Evolutionary conservation across 2,329 filamentous ascomycete genomes (phyloP).

Genomic region (Diaporthe eres): DNA sequence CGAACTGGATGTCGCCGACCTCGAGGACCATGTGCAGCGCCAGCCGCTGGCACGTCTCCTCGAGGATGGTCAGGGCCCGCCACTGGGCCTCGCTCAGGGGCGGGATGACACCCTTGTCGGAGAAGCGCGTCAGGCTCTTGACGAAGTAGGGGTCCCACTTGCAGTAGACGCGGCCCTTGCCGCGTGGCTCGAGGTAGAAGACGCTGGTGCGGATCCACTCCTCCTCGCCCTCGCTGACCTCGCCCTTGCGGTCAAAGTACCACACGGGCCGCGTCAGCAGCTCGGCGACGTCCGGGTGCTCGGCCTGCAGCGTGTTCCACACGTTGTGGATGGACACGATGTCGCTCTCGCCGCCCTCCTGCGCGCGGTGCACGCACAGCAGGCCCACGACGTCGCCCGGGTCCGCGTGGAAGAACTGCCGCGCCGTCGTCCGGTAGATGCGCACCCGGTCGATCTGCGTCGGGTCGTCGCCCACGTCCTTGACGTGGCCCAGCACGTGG

Average conservation of each 20-base stretch:
- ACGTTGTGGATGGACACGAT: conserved; percentile 84
- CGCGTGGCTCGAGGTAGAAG: conserved; percentile 81
- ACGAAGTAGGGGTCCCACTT: conserved; percentile 96
- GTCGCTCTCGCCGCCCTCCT: conserved; percentile 87
- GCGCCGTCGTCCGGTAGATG: conserved; percentile 90
- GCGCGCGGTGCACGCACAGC: conserved; percentile 82
- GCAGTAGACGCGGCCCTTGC: conserved; percentile 78
- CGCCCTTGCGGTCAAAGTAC: conserved; percentile 95
- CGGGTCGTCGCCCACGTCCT: conserved; percentile 87
- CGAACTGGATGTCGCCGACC: conserved; percentile 89
- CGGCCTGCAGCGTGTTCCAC: conserved; percentile 82
- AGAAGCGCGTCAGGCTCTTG: conserved; percentile 81
- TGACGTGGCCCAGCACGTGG: conserved; percentile 90
- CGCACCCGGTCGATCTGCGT: conserved; percentile 87
- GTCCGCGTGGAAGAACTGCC: conserved; percentile 89
- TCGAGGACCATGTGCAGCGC: conserved; percentile 89
- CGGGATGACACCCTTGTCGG: conserved; percentile 74
- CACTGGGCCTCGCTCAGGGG: conserved; percentile 77
- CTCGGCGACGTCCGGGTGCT: conserved; percentile 84
- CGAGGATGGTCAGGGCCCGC: conserved; percentile 78
- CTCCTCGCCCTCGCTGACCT: conserved; percentile 80
- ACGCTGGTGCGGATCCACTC: conserved; percentile 80
- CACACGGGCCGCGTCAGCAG: conserved; percentile 83
- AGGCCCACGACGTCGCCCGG: conserved; percentile 87
- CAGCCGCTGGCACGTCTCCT: conserved; percentile 80